These are phyloP conservation scores for Leishmania amazonensis DNA, from an alignment of 208 protist genomes.

Conservation along the genomic window DNA sequence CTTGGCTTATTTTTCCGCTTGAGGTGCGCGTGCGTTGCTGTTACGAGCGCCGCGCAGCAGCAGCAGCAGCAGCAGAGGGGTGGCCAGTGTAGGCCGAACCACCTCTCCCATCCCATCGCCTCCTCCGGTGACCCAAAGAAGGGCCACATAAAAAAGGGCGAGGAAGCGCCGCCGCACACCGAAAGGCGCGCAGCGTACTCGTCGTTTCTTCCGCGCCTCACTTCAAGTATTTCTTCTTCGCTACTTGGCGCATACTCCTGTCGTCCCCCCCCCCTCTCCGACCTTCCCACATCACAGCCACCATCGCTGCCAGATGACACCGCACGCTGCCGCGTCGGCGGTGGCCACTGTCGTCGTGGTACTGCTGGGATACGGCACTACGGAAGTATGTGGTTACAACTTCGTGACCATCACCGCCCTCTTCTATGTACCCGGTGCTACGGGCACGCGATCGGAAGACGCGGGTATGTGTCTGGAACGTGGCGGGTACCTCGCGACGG, in stretches of 20 bases:
- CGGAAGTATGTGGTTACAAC: slow-evolving; percentile 4
- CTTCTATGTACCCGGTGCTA: slow-evolving; percentile 4
- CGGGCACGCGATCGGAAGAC: slow-evolving; percentile 7
- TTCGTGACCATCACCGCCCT: slow-evolving; percentile 20
- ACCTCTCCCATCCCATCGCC: too few species aligned
- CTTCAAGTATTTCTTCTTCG: too few species aligned
- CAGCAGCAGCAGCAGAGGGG: too few species aligned
- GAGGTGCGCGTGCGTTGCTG: too few species aligned
- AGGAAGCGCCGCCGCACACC: neutral
- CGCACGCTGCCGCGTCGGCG: neutral
- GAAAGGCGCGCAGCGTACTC: too few species aligned
- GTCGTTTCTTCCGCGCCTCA: too few species aligned
- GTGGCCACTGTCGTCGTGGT: neutral
- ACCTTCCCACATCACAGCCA: neutral
- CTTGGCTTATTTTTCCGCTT: neutral
- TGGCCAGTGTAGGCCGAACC: too few species aligned
- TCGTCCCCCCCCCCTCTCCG: neutral
- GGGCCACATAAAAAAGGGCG: neutral
- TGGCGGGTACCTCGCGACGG: slow-evolving; percentile 34
- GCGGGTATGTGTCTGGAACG: slow-evolving; percentile 5
- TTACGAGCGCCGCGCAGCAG: too few species aligned
- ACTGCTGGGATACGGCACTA: slow-evolving; percentile 1
- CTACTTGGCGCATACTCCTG: too few species aligned
- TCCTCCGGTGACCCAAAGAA: neutral
- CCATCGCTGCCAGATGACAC: neutral